Conservation (phyloP, 805 yeast species). For the Candida yuanshanica region DNA sequence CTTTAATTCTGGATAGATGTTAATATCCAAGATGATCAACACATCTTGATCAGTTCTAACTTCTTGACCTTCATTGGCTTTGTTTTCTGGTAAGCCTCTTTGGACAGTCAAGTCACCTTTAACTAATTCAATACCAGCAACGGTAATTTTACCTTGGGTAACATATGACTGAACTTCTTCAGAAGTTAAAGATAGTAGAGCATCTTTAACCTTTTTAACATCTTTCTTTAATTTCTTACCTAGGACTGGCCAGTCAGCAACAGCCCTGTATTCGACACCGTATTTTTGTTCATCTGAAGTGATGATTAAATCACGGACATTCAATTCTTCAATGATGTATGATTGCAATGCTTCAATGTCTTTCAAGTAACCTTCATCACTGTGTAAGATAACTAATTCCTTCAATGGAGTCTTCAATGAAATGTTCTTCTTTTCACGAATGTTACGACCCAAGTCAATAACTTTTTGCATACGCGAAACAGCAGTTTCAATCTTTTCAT, state of each 20-base stretch:
- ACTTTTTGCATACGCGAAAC: slow-evolving; percentile 96
- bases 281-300: slow-evolving; percentile 88
- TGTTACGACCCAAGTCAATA: slow-evolving; percentile 91
- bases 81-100: slow-evolving; percentile 76
- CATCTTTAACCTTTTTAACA: slow-evolving; percentile 90
- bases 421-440: slow-evolving; percentile 92
- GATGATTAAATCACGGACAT: slow-evolving; percentile 80
- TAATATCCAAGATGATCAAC: slow-evolving; percentile 82
- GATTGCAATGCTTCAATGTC: slow-evolving; percentile 74
- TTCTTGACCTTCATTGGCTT: slow-evolving; percentile 67
- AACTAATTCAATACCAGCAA: slow-evolving; percentile 84
- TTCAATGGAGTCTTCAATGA: slow-evolving; percentile 94
- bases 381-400: slow-evolving; percentile 78
- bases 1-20: slow-evolving; percentile 79
- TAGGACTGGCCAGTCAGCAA: slow-evolving; percentile 98
- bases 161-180: slow-evolving; percentile 76
- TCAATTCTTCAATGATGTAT: slow-evolving; percentile 86
- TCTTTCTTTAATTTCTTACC: slow-evolving; percentile 97
- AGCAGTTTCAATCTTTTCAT: slow-evolving; percentile 78
- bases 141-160: slow-evolving; percentile 66
- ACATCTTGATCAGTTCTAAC: slow-evolving; percentile 87
- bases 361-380: slow-evolving; percentile 64
- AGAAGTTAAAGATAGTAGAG: slow-evolving; percentile 76
- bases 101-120: slow-evolving; percentile 86
- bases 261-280: slow-evolving; percentile 88